These are phyloP conservation scores for Rhododendron ferrugineum DNA, from an alignment of 148 eudicot species.

Conservation along the genomic window DNA sequence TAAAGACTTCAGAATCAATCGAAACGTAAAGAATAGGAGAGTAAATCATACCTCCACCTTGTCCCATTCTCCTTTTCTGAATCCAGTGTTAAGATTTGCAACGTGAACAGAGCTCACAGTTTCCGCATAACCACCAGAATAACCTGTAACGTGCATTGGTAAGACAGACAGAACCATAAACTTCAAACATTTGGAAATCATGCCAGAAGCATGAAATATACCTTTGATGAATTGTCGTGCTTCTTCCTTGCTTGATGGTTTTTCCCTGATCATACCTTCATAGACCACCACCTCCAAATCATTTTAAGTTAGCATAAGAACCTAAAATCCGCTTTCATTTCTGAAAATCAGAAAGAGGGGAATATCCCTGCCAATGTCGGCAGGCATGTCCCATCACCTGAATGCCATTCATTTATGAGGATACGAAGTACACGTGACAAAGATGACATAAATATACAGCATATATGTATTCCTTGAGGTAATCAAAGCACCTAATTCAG, in stretches of 20 bases:
- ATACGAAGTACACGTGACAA: background rate
- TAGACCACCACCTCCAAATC: conserved; percentile 87
- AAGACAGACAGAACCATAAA: conserved; percentile 9
- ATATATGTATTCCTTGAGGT: background rate
- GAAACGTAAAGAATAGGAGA: background rate
- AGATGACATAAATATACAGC: background rate
- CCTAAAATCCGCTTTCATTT: conserved; percentile 1
- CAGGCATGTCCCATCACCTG: conserved; percentile 13
- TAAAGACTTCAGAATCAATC: background rate
- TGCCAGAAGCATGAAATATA: conserved; percentile 16
- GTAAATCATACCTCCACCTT: conserved; percentile 66
- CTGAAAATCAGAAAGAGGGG: background rate
- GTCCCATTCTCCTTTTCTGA: conserved; percentile 77
- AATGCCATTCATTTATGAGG: background rate
- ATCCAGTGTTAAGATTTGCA: conserved; percentile 64
- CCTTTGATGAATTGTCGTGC: conserved; percentile 79
- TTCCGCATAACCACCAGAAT: conserved; percentile 61
- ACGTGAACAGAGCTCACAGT: conserved; percentile 82
- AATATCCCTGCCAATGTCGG: background rate
- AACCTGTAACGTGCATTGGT: conserved; percentile 34
- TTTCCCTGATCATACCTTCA: conserved; percentile 83
- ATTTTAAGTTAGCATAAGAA: conserved; percentile 21
- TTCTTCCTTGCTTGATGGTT: conserved; percentile 76
- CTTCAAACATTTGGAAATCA: background rate
- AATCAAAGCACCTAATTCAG: background rate